Base-by-base conservation (phyloP, 106 monocot species). In the Dioscorea zingiberensis region DNA sequence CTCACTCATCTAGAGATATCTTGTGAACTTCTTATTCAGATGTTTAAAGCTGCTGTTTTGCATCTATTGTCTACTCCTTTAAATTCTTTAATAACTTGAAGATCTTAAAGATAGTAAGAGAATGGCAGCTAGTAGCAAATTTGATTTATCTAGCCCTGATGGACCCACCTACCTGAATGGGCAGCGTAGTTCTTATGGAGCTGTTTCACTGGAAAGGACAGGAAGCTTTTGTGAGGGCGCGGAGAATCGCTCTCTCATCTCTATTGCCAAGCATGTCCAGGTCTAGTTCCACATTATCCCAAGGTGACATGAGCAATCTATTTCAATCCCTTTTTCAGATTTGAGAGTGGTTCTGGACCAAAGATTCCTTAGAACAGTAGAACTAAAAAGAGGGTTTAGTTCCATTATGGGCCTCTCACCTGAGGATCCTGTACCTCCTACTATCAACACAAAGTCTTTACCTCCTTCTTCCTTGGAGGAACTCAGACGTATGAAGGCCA, bases 61-160 rank as follows among this genome's bases (percentile, higher is more conserved):
- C 56, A 56, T 56, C 23, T 23, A 22, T 56, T 21, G 6, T 23
- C 3, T 56, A 21, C 21, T 21, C 23, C 12, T 56, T 19, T 3
- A 11, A 56, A 12, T 24, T 3, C 22, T 22, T 56, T 56, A 24
- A 21, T 56, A 56, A 56, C 19, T 56, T 24, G 23, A 23, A 56
- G 56, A 56, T 56, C 6, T 18, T 21, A 38, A 38, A 38, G 56
- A 56, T 22, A 51, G 18, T 13, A 62, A 30, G 21, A 54, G 2
- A 69, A 83, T 83, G 86, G 78, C 78, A 44, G 54, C 79, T 19
- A 78, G 59, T 66, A 73, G 76, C 69, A 81, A 74, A 70, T 80
- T 74, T 61, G 83, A 83, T 19, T 57, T 71, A 19, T 71, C 73
- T 26, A 73, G 79, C 55, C 76, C 87, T 56, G 87, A 87, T 59